Conservation (phyloP, 495 filamentous ascomycete species). For the Penicillium samsonianum region DNA sequence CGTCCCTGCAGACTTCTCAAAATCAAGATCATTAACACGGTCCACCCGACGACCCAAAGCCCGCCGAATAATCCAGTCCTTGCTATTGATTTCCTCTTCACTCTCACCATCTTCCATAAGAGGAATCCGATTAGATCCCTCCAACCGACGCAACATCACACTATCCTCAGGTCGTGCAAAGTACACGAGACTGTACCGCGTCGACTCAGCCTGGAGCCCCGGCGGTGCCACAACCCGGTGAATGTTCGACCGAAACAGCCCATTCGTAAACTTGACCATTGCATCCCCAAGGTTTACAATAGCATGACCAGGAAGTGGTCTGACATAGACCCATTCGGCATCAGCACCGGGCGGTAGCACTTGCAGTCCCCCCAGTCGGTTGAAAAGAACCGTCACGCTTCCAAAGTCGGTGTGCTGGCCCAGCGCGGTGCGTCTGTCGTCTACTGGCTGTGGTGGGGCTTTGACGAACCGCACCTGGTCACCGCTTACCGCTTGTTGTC, state of each 20-base stretch:
- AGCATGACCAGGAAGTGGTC: slow-evolving; percentile 56
- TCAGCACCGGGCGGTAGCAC: slow-evolving; percentile 50
- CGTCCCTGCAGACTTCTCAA: slow-evolving; percentile 41
- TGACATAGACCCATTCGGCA: slow-evolving; percentile 60
- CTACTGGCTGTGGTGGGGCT: slow-evolving; percentile 42
- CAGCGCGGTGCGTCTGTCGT: slow-evolving; percentile 43
- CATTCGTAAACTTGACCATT: slow-evolving; percentile 62
- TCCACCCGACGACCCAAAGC: slow-evolving; percentile 41
- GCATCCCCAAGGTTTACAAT: slow-evolving; percentile 70
- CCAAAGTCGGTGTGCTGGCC: slow-evolving; percentile 57
- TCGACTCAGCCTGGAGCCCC: slow-evolving; percentile 50
- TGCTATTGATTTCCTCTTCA: slow-evolving; percentile 44
- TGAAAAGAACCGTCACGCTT: slow-evolving; percentile 60
- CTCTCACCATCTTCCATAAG: slow-evolving; percentile 37
- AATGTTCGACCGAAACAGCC: slow-evolving; percentile 60
- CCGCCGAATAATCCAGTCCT: slow-evolving; percentile 52
- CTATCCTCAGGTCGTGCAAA: slow-evolving; percentile 62
- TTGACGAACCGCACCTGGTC: slow-evolving; percentile 62
- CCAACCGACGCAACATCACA: slow-evolving; percentile 50
- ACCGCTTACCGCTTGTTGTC: slow-evolving; percentile 49
- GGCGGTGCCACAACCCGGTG: slow-evolving; percentile 63
- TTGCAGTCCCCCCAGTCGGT: slow-evolving; percentile 61
- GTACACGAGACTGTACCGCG: slow-evolving; percentile 62
- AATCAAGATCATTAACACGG: slow-evolving; percentile 34
- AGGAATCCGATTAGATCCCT: slow-evolving; percentile 36